A percentile compares a stretch with the other conserved stretches of the same genome.
Evolutionary conservation across 495 filamentous ascomycete species (phyloP).

Genomic region (Hypoxylon rickii): DNA sequence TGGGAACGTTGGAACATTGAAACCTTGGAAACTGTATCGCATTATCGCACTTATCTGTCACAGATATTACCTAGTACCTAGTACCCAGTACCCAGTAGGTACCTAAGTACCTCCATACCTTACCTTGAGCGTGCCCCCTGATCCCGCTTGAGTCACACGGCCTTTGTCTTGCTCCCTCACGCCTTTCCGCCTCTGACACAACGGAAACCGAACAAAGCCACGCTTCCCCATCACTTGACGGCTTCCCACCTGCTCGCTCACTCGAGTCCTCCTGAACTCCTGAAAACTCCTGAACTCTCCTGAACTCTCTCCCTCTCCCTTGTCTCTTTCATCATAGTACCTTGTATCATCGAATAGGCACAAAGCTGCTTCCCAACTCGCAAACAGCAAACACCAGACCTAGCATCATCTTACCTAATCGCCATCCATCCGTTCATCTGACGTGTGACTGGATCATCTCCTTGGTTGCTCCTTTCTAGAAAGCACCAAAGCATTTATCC

Average conservation of each 20-base stretch:
- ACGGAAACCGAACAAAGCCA: constrained; percentile 29
- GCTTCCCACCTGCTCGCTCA: constrained; percentile 28
- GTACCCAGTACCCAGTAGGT: too few relatives aligned
- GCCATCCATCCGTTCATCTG: constrained; percentile 21
- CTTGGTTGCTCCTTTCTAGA: constrained; percentile 24
- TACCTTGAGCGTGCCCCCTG: not conserved
- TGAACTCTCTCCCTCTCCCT: not conserved
- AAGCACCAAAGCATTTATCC: constrained; percentile 21
- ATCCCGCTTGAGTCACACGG: constrained; percentile 40
- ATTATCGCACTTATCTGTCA: constrained; percentile 9
- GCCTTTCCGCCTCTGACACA: constrained; percentile 23
- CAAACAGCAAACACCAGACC: constrained; percentile 33
- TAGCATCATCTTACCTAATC: constrained; percentile 35
- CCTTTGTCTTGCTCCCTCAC: constrained; percentile 25
- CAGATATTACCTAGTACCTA: not conserved
- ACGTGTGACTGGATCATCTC: constrained; percentile 20
- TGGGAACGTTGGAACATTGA: constrained; percentile 2
- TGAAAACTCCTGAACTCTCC: too few relatives aligned
- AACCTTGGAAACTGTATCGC: constrained; percentile 11
- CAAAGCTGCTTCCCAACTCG: constrained; percentile 32
- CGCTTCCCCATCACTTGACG: constrained; percentile 31
- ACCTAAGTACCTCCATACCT: not conserved
- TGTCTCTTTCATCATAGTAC: constrained; percentile 14
- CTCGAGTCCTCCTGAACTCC: not conserved
- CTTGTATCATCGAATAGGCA: constrained; percentile 13